These are phyloP conservation scores for Heritiera littoralis DNA, from an alignment of 345 rosid genomes.

Conservation along the genomic window DNA sequence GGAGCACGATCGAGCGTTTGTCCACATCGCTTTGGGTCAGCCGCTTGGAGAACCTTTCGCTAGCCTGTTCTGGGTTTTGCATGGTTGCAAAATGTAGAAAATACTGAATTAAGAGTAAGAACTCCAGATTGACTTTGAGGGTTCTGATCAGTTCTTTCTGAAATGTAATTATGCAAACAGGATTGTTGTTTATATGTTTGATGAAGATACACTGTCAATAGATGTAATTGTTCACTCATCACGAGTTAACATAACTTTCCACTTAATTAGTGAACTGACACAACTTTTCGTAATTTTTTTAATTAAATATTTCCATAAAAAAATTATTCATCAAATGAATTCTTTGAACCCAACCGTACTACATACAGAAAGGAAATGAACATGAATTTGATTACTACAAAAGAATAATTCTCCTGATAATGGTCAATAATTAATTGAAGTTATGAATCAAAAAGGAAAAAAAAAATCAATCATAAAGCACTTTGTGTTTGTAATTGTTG, in stretches of 20 bases:
- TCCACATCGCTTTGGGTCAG: background rate
- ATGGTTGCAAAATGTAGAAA: background rate
- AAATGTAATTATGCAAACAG: too few relatives aligned
- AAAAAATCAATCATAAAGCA: too few relatives aligned
- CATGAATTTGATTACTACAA: too few relatives aligned
- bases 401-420: too few relatives aligned
- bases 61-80: background rate
- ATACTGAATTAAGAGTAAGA: background rate
- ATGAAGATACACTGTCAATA: background rate
- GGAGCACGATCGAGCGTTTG: fast-evolving
- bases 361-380: too few relatives aligned
- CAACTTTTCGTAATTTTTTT: background rate
- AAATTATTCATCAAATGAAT: too few relatives aligned
- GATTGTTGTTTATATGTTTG: too few relatives aligned
- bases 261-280: too few relatives aligned
- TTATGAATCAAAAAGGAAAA: background rate
- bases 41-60: background rate
- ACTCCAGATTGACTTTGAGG: background rate
- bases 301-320: too few relatives aligned
- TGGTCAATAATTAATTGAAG: background rate
- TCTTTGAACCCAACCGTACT: too few relatives aligned
- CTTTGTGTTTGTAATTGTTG: background rate
- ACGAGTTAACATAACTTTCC: background rate
- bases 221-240: background rate
- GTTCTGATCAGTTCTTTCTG: background rate